phyloP scores from a whole-genome alignment of 768 basidiomycete species.

The Boletus pseudo-olivaceus region DNA sequence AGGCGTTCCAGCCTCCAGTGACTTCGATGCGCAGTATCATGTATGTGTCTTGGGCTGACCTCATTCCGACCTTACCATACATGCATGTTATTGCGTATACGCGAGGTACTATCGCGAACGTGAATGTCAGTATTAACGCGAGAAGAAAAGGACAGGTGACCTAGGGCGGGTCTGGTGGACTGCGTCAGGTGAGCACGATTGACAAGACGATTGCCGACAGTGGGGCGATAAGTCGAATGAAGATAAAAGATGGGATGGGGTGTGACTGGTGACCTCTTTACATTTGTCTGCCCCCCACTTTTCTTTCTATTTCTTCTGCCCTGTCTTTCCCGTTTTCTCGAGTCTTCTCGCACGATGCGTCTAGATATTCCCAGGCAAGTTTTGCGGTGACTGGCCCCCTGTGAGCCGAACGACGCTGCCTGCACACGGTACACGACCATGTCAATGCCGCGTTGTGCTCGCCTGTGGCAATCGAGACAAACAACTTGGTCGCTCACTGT shows the following conservation, averaged over 20 bases:
- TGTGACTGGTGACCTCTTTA: no score
- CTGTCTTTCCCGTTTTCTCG: neutral
- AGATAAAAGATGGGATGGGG: no score
- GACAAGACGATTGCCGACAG: constrained; percentile 1
- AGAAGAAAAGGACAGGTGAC: constrained; percentile 15
- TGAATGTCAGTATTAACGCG: neutral
- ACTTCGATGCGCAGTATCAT: no score
- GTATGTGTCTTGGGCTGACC: neutral
- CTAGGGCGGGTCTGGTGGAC: neutral
- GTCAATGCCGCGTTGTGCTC: neutral
- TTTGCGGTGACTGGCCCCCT: neutral
- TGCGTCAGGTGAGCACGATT: constrained; percentile 18
- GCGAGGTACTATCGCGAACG: neutral
- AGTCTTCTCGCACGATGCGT: neutral
- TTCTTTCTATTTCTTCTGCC: no score
- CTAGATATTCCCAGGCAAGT: neutral
- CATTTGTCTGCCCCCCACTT: neutral
- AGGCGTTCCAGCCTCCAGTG: no score
- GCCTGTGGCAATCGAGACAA: no score
- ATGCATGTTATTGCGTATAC: neutral
- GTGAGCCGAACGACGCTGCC: neutral
- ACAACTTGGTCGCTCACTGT: no score
- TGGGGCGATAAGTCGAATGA: constrained; percentile 10
- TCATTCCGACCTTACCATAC: neutral
- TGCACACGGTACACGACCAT: no score